Evolutionary conservation across 1,284 basidiomycete genomes (phyloP).

Genomic region (Trichosporon sp.): DNA sequence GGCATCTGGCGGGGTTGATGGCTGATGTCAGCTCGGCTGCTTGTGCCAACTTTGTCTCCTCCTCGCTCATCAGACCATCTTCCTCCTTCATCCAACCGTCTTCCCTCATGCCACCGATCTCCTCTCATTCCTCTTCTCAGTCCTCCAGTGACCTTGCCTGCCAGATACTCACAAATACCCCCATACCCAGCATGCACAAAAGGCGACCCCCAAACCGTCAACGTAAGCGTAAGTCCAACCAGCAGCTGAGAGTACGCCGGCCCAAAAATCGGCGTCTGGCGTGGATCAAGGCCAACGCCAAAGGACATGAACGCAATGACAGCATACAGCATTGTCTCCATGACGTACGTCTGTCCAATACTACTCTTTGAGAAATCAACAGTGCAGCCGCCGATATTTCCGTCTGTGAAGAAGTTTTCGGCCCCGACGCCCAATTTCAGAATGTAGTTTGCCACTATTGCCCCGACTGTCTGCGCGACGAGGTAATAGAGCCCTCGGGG

Average conservation of each 20-base stretch:
- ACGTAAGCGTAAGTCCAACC: not conserved
- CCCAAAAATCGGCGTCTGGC: not conserved
- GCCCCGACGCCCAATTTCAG: slow-evolving; percentile 4
- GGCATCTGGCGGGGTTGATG: slow-evolving; percentile 7
- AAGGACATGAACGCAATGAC: slow-evolving; percentile 4
- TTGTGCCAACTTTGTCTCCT: no score
- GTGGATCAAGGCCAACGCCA: slow-evolving; percentile 9
- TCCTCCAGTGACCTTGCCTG: no score
- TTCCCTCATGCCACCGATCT: no score
- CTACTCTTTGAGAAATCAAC: not conserved
- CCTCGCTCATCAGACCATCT: no score
- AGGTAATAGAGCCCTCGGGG: slow-evolving; percentile 5
- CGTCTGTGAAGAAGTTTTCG: not conserved
- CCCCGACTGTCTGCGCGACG: not conserved
- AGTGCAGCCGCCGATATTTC: slow-evolving; percentile 5
- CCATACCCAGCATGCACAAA: not conserved
- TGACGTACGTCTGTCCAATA: slow-evolving; percentile 1
- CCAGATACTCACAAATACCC: slow-evolving; percentile 2
- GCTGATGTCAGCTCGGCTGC: slow-evolving; percentile 6
- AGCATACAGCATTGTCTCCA: not conserved
- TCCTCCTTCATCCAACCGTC: no score
- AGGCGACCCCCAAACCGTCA: not conserved
- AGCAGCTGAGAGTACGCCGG: not conserved
- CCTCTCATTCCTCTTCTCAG: no score
- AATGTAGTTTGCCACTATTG: not conserved